Evolutionary conservation across 345 rosid genomes (phyloP).

Genomic region (Cardiospermum halicacabum): DNA sequence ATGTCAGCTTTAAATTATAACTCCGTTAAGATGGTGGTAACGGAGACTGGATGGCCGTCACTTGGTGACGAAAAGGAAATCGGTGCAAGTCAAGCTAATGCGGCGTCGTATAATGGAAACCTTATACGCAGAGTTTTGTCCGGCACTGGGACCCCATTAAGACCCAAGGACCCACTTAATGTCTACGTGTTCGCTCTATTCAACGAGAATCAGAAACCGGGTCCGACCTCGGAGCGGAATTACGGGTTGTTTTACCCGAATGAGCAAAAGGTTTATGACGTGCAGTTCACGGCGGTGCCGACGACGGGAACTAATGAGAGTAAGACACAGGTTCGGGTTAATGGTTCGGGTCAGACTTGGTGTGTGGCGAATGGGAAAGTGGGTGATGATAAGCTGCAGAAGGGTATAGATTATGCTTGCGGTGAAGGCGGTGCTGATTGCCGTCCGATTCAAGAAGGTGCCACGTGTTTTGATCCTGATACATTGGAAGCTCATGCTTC

Average conservation of each 20-base stretch:
- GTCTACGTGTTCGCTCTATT: slow-evolving; percentile 83
- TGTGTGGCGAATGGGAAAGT: slow-evolving; percentile 58
- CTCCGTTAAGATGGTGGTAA: slow-evolving; percentile 58
- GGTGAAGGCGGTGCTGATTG: slow-evolving; percentile 94
- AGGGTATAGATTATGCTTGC: slow-evolving; percentile 69
- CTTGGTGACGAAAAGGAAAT: slow-evolving; percentile 71
- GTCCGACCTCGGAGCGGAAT: slow-evolving; percentile 88
- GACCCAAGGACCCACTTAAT: slow-evolving; percentile 54
- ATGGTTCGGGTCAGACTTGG: slow-evolving; percentile 55
- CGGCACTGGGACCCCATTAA: slow-evolving; percentile 78
- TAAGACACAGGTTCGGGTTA: slow-evolving; percentile 33
- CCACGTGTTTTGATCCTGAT: slow-evolving; percentile 62
- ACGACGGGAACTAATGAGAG: slow-evolving; percentile 27
- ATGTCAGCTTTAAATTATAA: slow-evolving; percentile 58
- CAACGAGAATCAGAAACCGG: slow-evolving; percentile 76
- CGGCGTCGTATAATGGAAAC: slow-evolving; percentile 82
- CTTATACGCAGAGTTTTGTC: slow-evolving; percentile 59
- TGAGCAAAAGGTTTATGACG: slow-evolving; percentile 64
- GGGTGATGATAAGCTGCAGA: slow-evolving; percentile 49
- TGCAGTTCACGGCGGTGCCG: slow-evolving; percentile 36
- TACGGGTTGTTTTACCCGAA: slow-evolving; percentile 86
- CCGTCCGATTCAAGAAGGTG: slow-evolving; percentile 64
- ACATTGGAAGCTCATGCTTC: slow-evolving; percentile 75
- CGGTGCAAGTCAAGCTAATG: slow-evolving; percentile 64
- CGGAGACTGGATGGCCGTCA: slow-evolving; percentile 98